phyloP scores from a whole-genome alignment of 306 rosid genomes.

The Prunus mira region DNA sequence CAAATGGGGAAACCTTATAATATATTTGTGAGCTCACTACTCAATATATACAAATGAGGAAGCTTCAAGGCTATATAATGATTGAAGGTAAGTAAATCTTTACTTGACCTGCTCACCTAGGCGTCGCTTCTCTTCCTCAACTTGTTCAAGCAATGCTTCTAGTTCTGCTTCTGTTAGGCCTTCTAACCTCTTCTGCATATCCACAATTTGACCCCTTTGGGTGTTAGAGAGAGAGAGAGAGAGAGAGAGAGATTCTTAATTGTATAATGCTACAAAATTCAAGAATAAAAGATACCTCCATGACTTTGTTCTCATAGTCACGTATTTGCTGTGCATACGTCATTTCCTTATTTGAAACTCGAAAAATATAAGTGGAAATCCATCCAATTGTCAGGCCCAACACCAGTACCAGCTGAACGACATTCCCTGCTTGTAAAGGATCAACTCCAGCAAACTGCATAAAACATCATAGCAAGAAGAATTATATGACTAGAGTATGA shows the following conservation, averaged over 20 bases:
- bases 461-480: conserved; percentile 17
- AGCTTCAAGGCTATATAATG: conserved; percentile 17
- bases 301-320: conserved; percentile 87
- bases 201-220: conserved; percentile 7
- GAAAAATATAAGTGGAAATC: conserved; percentile 85
- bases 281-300: conserved; percentile 58
- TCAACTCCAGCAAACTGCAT: conserved; percentile 80
- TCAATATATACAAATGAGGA: conserved; percentile 15
- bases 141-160: conserved; percentile 78
- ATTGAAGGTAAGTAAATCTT: conserved; percentile 21
- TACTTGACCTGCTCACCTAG: conserved; percentile 45
- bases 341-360: conserved; percentile 99
- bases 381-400: conserved; percentile 92
- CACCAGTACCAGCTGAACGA: conserved; percentile 88
- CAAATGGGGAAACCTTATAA: neutral
- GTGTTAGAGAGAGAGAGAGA: conserved; percentile 3
- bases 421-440: conserved; percentile 93
- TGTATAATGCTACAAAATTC: neutral
- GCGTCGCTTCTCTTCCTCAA: conserved; percentile 91
- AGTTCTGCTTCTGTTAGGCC: conserved; percentile 95
- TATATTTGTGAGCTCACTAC: conserved; percentile 3
- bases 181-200: conserved; percentile 90
- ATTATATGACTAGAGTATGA: conserved; percentile 5
- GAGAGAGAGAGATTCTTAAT: neutral
- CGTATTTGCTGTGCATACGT: conserved; percentile 93